Evolutionary conservation across 768 basidiomycete species (phyloP), one percentile per base, ranked within the genome.

Genomic region (Candolleomyces aberdarensis): DNA sequence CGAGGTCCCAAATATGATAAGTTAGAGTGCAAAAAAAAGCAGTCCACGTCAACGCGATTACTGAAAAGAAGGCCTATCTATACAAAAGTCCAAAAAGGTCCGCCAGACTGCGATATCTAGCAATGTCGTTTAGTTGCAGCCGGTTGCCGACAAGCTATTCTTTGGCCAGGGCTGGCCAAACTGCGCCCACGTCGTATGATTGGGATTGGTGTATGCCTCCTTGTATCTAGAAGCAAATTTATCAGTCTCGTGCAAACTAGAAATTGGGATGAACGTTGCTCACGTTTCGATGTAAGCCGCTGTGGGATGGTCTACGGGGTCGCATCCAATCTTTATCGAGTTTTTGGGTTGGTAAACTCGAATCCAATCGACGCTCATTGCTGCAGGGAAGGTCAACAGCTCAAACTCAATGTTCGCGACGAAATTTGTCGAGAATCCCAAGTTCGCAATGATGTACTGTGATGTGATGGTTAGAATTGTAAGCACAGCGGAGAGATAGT

Each of bases 291-390:
- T 96, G 68, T 95, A 95, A 1, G 78, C 72, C 13, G 76, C 69
- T 0, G 94, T 96, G 0, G 94, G 92, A 69, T 80, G 85, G 17
- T 81, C 79, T 3, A 67, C 63, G 5, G 92, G 91, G 67, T 92
- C 87, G 64, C 87, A 88, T 1, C 86, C 85, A 57, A 85, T 74
- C 62, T 84, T 85, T 41, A 76, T 71, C 47, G 70, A 59, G 57
- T 78, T 74, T 55, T 76, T 74, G 11, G 74, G 75, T 63, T 86
- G 86, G 66, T 87, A 88, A 1, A 96, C 86, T 8, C 93, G 82
- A 52, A 94, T 83, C 58, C 85, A 94, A 69, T 95, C 93, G 49
- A 94, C 72, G 57, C 73, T 72, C 88, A 94, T 86, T 17, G 73
- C 76, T 20, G 78, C 71, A 2, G 83, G 83, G 71, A 87, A 81